Conservation (phyloP, 2,329 filamentous ascomycete genomes). For the Torrubiellomyces zombiae region DNA sequence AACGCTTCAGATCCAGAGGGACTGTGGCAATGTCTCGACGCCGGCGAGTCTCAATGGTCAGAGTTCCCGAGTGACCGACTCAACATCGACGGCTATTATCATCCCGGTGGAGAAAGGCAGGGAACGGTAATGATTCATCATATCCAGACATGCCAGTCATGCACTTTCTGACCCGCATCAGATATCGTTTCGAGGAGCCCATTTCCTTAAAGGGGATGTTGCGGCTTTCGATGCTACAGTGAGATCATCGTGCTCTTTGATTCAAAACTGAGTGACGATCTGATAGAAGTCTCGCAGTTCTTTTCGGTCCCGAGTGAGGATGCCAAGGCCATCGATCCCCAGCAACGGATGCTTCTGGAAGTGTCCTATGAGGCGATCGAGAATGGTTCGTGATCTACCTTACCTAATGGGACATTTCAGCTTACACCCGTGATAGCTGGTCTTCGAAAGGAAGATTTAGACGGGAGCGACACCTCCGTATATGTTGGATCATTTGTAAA, state of each 20-base stretch:
- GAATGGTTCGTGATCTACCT: slow-evolving; percentile 21
- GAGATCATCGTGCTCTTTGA: slow-evolving; percentile 7
- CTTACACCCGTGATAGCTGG: slow-evolving; percentile 25
- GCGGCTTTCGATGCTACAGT: slow-evolving; percentile 32
- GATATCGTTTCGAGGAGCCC: slow-evolving; percentile 31
- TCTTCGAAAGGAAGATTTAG: slow-evolving; percentile 23
- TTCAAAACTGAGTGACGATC: background rate
- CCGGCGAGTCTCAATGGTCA: slow-evolving; percentile 28
- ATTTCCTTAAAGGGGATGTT: slow-evolving; percentile 31
- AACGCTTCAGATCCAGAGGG: slow-evolving; percentile 24
- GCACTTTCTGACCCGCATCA: slow-evolving; percentile 7
- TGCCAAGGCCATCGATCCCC: slow-evolving; percentile 34
- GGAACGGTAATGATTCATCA: slow-evolving; percentile 23
- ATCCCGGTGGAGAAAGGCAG: slow-evolving; percentile 31
- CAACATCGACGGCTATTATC: slow-evolving; percentile 35
- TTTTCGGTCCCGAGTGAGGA: slow-evolving; percentile 33
- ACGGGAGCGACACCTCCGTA: slow-evolving; percentile 27
- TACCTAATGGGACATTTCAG: too few species aligned
- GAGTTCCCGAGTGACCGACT: slow-evolving; percentile 31
- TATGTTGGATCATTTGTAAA: slow-evolving; percentile 35
- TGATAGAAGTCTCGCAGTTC: slow-evolving; percentile 19
- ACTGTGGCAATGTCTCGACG: slow-evolving; percentile 31
- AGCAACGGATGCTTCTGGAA: slow-evolving; percentile 34
- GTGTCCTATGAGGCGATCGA: slow-evolving; percentile 33
- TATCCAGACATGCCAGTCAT: background rate